Evolutionary conservation across 768 basidiomycete genomes (phyloP), one percentile per base, ranked within the genome.

Genomic region (Kwoniella shandongensis): DNA sequence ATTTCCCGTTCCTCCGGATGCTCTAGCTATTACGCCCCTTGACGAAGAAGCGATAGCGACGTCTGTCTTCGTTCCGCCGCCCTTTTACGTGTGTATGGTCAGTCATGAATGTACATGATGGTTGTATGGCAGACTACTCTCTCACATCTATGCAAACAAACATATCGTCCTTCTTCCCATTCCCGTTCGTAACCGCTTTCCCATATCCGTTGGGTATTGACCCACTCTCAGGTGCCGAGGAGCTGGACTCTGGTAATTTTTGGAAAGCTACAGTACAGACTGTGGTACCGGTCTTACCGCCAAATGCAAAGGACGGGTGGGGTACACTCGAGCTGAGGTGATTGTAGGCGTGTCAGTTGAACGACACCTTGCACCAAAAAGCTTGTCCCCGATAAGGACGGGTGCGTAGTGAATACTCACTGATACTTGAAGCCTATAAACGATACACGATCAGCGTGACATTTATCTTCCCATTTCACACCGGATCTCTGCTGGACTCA

Each of bases 31-130:
- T 64, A 89, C 81, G 4, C 78, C 76, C 61, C 89, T 87, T 2
- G 79, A 62, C 18, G 71, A 63, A 70, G 85, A 80, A 58, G 81
- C 80, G 73, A 93, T 83, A 57, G 83, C 88, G 5, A 83, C 88
- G 25, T 86, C 83, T 10, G 91, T 91, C 79, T 93, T 94, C 41
- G 88, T 88, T 20, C 89, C 91, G 27, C 91, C 91, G 60, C 55
- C 58, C 69, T 68, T 45, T 39, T 15, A 4, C 13, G 17, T 36
- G 26, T n/a, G 17, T 36, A 57, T 12, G 12, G 27, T 38, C 22
- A 35, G 15, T 12, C 7, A 44, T 41, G 18, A n/a, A 15, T 39
- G 13, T 29, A 30, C n/a, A 42, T 42, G n/a, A 5, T 23, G 40
- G 6, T 4, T 5, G 18, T 25, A 20, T 18, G 25, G 2, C 25